Base-by-base conservation (phyloP, 176 grass and related monocot species). In the Triticum timopheevii region DNA sequence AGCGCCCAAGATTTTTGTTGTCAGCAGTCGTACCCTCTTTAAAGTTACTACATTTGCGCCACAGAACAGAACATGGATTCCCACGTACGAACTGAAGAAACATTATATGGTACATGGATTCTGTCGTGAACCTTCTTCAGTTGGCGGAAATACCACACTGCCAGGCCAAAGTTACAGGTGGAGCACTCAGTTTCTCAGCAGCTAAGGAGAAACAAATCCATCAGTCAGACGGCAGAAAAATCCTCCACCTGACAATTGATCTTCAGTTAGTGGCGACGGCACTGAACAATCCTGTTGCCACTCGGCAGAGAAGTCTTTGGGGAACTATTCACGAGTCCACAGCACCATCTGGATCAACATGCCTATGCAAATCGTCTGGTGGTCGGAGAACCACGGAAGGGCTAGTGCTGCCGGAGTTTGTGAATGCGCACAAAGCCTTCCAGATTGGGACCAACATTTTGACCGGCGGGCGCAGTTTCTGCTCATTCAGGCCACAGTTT, bases 381-480 rank as follows among this genome's bases (percentile, higher is more conserved):
- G 15, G 47, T 65, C 7, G 25, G 61, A 19, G 6, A 50, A 61
- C 20, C 2, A 20, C 3, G 36, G 64, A 83, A 83, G 70, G 7
- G 30, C 23, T 4, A 33, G 12, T 12, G 25, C 64, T 58, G 42
- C 89, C 78, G n/a, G 64, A 91, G 76, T 87, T 44, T 30, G 65
- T 45, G 25, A 89, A 80, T 10, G 69, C 24, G 31, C 85, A 90
- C 62, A 94, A 86, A 30, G 84, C 82, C 76, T 91, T 93, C 85
- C 94, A 96, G 39, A 94, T 87, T 0, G 90, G 94, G 63, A 99
- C 50, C 87, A 96, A 70, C 27, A 93, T 88, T 86, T 90, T 96
- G 23, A 85, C 31, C 9, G 90, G 88, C 17, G 85, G 97, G 61
- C 13, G 66, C 38, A 93, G 24, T 67, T 87, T 88, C 97, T 93